Conservation (phyloP, 805 yeast species). For the Saccharomycopsis vini region DNA sequence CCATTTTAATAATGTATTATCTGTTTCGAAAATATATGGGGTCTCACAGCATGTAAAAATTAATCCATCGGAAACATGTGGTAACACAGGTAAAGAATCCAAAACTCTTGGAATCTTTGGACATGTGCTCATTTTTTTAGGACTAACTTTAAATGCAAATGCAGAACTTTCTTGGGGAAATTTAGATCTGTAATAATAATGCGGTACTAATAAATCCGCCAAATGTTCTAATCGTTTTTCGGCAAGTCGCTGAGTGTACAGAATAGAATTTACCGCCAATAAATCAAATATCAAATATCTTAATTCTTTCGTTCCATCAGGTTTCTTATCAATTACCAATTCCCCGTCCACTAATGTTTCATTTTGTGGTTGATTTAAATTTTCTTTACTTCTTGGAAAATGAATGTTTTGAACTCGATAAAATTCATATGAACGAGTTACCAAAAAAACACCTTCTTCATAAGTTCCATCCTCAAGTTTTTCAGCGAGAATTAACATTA, state of each 20-base stretch:
- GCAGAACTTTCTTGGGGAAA: conserved; percentile 66
- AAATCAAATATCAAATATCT: conserved; percentile 89
- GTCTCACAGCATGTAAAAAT: conserved; percentile 87
- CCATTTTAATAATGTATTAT: conserved; percentile 83
- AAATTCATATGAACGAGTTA: conserved; percentile 84
- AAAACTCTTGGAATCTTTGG: conserved; percentile 72
- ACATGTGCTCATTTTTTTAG: conserved; percentile 82
- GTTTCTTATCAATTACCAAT: conserved; percentile 61
- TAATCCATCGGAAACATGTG: conserved; percentile 89
- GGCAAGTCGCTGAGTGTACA: conserved; percentile 59
- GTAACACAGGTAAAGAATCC: conserved; percentile 57
- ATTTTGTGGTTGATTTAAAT: conserved; percentile 57
- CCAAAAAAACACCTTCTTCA: conserved; percentile 82
- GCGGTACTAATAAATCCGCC: conserved; percentile 76
- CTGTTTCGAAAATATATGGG: conserved; percentile 86
- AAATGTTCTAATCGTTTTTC: conserved; percentile 83
- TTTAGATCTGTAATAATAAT: conserved; percentile 53
- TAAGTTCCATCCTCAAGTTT: conserved; percentile 48
- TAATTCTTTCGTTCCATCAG: conserved; percentile 49
- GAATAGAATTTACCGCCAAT: conserved; percentile 69
- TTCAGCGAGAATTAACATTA: conserved; percentile 54
- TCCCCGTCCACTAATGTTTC: conserved; percentile 95
- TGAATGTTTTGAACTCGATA: conserved; percentile 75
- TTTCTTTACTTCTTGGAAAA: conserved; percentile 52
- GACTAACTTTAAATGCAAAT: conserved; percentile 78